phyloP scores from a whole-genome alignment of 306 rosid genomes.

The Castanea crenata region DNA sequence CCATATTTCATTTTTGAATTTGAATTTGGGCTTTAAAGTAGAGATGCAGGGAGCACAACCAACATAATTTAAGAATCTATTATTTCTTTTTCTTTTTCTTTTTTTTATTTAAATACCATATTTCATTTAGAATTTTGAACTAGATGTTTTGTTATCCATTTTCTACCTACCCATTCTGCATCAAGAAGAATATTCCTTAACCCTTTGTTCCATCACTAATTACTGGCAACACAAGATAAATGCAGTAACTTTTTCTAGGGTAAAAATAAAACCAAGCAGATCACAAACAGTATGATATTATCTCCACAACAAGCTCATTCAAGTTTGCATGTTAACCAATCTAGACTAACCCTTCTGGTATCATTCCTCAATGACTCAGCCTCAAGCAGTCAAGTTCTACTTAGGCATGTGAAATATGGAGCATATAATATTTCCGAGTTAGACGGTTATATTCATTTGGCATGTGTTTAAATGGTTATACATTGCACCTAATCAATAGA shows the following conservation, averaged over 20 bases:
- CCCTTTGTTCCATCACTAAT: neutral
- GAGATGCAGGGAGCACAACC: too few relatives aligned
- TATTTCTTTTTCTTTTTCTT: too few relatives aligned
- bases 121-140: too few relatives aligned
- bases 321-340: neutral
- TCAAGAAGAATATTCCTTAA: neutral
- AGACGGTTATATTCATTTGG: neutral
- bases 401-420: neutral
- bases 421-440: neutral
- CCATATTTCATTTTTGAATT: too few relatives aligned
- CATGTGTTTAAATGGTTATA: neutral
- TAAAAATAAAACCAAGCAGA: conserved; percentile 1
- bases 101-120: too few relatives aligned
- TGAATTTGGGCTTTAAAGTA: too few relatives aligned
- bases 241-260: neutral
- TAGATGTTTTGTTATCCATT: too few relatives aligned
- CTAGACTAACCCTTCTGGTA: neutral
- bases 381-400: neutral
- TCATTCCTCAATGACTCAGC: neutral
- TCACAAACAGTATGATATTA: neutral
- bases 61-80: too few relatives aligned
- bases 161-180: too few relatives aligned
- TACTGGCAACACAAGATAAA: neutral
- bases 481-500: neutral
- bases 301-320: neutral